Conservation (phyloP, 257 asterid genomes). For the Solanum sparsipilum region DNA sequence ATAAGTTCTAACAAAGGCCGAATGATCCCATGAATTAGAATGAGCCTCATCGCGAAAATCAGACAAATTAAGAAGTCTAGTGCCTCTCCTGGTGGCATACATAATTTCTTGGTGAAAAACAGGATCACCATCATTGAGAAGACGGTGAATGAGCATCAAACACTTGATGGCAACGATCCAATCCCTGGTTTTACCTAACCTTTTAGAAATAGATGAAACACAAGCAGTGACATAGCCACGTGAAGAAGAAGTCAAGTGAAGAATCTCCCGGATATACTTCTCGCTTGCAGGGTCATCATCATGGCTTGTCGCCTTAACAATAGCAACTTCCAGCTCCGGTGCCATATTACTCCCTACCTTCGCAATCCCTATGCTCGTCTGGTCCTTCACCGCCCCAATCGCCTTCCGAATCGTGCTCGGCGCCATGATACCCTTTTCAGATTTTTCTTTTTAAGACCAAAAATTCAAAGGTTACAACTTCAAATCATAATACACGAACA, state of each 20-base stretch:
- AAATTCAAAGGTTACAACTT: not conserved
- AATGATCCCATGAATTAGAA: conserved; percentile 58
- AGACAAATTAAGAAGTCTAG: conserved; percentile 43
- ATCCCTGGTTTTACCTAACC: conserved; percentile 53
- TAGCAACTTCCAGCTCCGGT: conserved; percentile 51
- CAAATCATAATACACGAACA: not conserved
- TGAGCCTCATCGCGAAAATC: conserved; percentile 69
- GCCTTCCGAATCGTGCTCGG: conserved; percentile 57
- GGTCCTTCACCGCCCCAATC: conserved; percentile 65
- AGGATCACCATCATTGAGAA: conserved; percentile 41
- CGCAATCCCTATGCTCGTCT: conserved; percentile 54
- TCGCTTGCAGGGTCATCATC: conserved; percentile 60
- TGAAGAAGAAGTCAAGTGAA: conserved; percentile 39
- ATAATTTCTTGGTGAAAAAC: conserved; percentile 42
- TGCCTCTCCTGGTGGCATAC: conserved; percentile 49
- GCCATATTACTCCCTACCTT: conserved; percentile 56
- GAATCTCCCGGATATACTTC: conserved; percentile 42
- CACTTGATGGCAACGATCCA: conserved; percentile 60
- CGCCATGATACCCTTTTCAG: conserved; percentile 21
- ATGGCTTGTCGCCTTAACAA: conserved; percentile 60
- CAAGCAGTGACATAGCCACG: conserved; percentile 43
- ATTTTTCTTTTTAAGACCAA: conserved; percentile 1
- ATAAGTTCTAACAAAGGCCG: conserved; percentile 55
- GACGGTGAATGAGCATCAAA: conserved; percentile 42
- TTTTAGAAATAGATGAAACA: conserved; percentile 26